phyloP scores from a whole-genome alignment of 768 basidiomycete genomes.

The Lentinula edodes region DNA sequence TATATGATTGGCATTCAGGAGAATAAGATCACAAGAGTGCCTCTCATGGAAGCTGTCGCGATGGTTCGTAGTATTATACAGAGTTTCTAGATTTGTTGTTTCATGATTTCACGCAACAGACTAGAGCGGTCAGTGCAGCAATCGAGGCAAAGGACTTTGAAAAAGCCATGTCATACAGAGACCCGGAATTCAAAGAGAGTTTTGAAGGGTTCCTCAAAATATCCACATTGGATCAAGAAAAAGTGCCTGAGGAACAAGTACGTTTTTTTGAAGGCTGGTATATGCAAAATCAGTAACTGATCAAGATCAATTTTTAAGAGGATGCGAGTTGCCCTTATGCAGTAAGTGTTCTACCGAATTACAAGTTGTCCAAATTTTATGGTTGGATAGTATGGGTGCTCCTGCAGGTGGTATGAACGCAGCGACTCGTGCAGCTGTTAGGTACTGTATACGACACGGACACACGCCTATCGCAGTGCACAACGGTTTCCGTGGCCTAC shows the following conservation, averaged over 20 bases:
- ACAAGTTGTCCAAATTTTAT: not conserved
- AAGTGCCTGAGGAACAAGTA: conserved; percentile 48
- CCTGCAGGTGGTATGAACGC: conserved; percentile 99
- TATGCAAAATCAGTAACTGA: conserved; percentile 5
- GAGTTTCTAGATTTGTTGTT: conserved; percentile 5
- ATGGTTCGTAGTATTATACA: conserved; percentile 42
- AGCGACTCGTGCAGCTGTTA: conserved; percentile 88
- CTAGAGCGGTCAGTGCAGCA: conserved; percentile 77
- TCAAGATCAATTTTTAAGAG: conserved; percentile 34
- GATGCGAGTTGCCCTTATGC: conserved; percentile 78
- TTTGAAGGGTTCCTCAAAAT: conserved; percentile 81
- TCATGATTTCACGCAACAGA: conserved; percentile 39
- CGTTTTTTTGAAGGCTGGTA: conserved; percentile 2
- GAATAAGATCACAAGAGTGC: conserved; percentile 91
- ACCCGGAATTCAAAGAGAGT: conserved; percentile 86
- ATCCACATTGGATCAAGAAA: conserved; percentile 52
- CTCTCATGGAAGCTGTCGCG: conserved; percentile 88
- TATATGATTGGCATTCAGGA: conserved; percentile 97
- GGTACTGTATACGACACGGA: conserved; percentile 89
- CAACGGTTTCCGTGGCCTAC: conserved; percentile 93
- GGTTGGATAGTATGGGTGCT: conserved; percentile 71
- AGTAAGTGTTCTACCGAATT: conserved; percentile 45
- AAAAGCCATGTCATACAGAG: conserved; percentile 82
- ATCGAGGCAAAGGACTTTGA: conserved; percentile 81
- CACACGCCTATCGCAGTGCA: conserved; percentile 90